These are phyloP conservation scores for Rhodotorula paludigena DNA, from an alignment of 768 basidiomycete genomes.

Conservation along the genomic window DNA sequence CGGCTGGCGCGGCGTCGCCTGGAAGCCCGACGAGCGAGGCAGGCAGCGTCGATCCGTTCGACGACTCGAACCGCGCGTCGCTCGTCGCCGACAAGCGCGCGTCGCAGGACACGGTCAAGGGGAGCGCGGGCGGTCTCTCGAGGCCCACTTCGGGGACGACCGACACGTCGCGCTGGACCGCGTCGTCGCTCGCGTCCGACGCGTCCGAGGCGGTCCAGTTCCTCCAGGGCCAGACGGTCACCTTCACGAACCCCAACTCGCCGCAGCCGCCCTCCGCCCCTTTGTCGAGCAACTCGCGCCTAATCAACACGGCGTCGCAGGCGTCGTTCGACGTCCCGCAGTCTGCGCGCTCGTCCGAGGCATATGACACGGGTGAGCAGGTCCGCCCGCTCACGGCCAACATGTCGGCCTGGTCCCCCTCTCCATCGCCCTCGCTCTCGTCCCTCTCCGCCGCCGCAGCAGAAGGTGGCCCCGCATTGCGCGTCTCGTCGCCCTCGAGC, in stretches of 20 bases:
- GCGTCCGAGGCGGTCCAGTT: constrained; percentile 18
- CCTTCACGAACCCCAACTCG: constrained; percentile 30
- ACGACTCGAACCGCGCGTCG: constrained; percentile 13
- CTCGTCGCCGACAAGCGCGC: neutral
- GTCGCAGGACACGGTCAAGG: neutral
- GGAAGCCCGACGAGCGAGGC: neutral
- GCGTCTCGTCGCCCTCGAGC: no score
- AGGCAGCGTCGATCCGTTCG: constrained; percentile 26
- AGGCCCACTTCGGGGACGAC: constrained; percentile 4
- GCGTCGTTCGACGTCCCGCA: constrained; percentile 19
- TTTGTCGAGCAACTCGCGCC: neutral
- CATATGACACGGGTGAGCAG: constrained; percentile 9
- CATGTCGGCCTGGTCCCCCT: neutral
- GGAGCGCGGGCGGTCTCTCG: neutral
- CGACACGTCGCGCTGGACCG: constrained; percentile 29
- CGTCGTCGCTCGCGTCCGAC: constrained; percentile 12
- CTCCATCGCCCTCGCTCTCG: no score
- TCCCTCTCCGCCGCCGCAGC: neutral
- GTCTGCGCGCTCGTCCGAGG: constrained; percentile 24
- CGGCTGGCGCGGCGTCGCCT: neutral
- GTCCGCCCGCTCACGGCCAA: constrained; percentile 3
- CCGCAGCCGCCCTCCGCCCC: neutral
- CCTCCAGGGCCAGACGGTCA: constrained; percentile 31
- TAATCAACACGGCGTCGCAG: neutral
- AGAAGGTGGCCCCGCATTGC: no score